A percentile compares a stretch with the other conserved stretches of the same genome.
These are phyloP conservation scores for Pholiota conissans DNA, from an alignment of 768 basidiomycete genomes.

Conservation along the genomic window DNA sequence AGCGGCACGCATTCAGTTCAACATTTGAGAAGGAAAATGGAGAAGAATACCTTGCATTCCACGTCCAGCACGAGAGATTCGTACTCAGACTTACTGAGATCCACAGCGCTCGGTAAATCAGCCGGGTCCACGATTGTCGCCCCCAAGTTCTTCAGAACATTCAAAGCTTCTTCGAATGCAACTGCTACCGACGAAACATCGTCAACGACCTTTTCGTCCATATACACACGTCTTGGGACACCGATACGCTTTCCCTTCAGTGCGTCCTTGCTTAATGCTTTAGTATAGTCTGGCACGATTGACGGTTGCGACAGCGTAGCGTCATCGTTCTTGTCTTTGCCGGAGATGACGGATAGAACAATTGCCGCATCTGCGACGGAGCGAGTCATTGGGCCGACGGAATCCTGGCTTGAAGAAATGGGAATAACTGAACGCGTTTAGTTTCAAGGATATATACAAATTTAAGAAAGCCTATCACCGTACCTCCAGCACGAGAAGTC, in stretches of 20 bases:
- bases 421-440: slow-evolving; percentile 46
- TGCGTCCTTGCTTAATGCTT: slow-evolving; percentile 47
- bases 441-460: neutral
- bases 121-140: slow-evolving; percentile 62
- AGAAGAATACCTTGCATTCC: slow-evolving; percentile 54
- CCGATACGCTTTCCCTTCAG: slow-evolving; percentile 54
- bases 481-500: slow-evolving; percentile 60
- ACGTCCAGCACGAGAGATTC: slow-evolving; percentile 51
- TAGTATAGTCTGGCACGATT: slow-evolving; percentile 52
- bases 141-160: slow-evolving; percentile 37
- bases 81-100: slow-evolving; percentile 46
- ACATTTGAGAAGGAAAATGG: neutral
- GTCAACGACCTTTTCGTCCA: slow-evolving; percentile 30
- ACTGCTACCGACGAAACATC: slow-evolving; percentile 33
- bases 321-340: slow-evolving; percentile 53
- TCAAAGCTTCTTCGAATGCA: slow-evolving; percentile 40
- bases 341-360: slow-evolving; percentile 56
- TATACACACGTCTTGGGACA: slow-evolving; percentile 44
- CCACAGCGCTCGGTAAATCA: slow-evolving; percentile 54
- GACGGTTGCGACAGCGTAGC: slow-evolving; percentile 52
- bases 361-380: slow-evolving; percentile 54
- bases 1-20: neutral
- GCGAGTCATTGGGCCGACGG: slow-evolving; percentile 57
- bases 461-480: too few relatives aligned
- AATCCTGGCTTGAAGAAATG: slow-evolving; percentile 56